Conservation (phyloP, 169 alveolate genomes). For the Cryptosporidium ubiquitum region DNA sequence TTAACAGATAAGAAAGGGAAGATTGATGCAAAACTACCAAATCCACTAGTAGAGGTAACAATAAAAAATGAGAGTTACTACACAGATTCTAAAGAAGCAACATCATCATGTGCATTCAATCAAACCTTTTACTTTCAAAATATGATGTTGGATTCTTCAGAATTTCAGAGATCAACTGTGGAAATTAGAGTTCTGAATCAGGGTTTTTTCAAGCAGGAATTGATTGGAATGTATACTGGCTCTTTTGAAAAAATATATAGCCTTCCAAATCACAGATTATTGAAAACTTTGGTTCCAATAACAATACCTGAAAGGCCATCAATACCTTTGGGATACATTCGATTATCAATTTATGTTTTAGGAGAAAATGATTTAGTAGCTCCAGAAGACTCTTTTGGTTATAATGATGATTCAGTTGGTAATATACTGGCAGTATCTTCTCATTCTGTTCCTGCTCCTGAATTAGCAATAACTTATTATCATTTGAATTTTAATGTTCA, state of each 20-base stretch:
- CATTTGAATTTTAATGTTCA: conserved; percentile 68
- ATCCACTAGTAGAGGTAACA: conserved; percentile 75
- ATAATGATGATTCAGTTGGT: conserved; percentile 11
- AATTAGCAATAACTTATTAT: conserved; percentile 70
- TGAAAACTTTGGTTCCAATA: conserved; percentile 63
- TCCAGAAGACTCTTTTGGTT: conserved; percentile 57
- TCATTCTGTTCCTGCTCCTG: conserved; percentile 60
- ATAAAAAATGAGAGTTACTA: conserved; percentile 37
- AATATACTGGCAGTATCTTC: neutral
- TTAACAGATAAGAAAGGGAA: conserved; percentile 26
- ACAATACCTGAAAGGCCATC: conserved; percentile 75
- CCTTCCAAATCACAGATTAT: conserved; percentile 42
- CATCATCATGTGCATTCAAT: conserved; percentile 74
- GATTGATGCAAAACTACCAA: conserved; percentile 71
- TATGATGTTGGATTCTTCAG: conserved; percentile 26
- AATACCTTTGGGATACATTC: conserved; percentile 65
- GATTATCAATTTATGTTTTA: conserved; percentile 62
- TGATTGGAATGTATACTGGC: conserved; percentile 73
- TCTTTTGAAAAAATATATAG: conserved; percentile 73
- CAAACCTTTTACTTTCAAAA: conserved; percentile 70
- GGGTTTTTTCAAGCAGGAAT: conserved; percentile 64
- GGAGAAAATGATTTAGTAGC: conserved; percentile 68
- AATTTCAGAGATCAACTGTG: conserved; percentile 64
- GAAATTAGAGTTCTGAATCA: conserved; percentile 65
- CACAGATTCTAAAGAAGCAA: conserved; percentile 64